A percentile compares a stretch with the other conserved stretches of the same genome.
phyloP scores from a whole-genome alignment of 441 rosid species.

The Populus hybrid region DNA sequence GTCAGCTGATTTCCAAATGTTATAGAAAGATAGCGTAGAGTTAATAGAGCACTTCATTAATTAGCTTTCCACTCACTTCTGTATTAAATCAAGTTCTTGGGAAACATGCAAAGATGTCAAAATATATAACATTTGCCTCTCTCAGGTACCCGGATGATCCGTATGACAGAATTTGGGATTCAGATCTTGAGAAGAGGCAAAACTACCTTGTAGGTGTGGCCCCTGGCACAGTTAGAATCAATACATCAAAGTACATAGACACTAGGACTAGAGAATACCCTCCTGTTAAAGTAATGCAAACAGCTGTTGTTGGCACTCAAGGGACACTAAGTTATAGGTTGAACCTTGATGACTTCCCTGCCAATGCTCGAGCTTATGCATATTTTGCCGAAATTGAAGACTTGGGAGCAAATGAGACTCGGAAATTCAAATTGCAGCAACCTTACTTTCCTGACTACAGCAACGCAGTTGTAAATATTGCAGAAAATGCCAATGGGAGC shows the following conservation, averaged over 20 bases:
- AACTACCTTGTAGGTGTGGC: slow-evolving; percentile 87
- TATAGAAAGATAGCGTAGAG: too few relatives aligned
- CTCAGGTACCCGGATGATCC: slow-evolving; percentile 98
- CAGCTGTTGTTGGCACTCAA: slow-evolving; percentile 86
- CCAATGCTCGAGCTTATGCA: slow-evolving; percentile 89
- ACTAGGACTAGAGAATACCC: slow-evolving; percentile 80
- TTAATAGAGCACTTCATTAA: too few relatives aligned
- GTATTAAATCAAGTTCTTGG: background rate
- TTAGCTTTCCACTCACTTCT: background rate
- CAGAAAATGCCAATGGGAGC: slow-evolving; percentile 94
- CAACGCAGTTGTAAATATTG: slow-evolving; percentile 88
- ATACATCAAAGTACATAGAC: slow-evolving; percentile 53
- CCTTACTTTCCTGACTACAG: slow-evolving; percentile 76
- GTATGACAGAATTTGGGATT: slow-evolving; percentile 95
- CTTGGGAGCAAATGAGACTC: slow-evolving; percentile 58
- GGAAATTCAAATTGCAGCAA: slow-evolving; percentile 65
- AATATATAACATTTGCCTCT: slow-evolving; percentile 4
- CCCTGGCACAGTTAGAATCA: slow-evolving; percentile 68
- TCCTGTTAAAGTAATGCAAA: slow-evolving; percentile 93
- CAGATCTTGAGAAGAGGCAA: slow-evolving; percentile 75
- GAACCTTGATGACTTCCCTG: slow-evolving; percentile 92
- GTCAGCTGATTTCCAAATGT: slow-evolving; percentile 31
- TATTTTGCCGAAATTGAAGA: slow-evolving; percentile 93
- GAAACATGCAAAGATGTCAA: background rate
- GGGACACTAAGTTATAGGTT: slow-evolving; percentile 70